Base-by-base conservation (phyloP, 495 filamentous ascomycete species). In the Penicilliopsis zonata region DNA sequence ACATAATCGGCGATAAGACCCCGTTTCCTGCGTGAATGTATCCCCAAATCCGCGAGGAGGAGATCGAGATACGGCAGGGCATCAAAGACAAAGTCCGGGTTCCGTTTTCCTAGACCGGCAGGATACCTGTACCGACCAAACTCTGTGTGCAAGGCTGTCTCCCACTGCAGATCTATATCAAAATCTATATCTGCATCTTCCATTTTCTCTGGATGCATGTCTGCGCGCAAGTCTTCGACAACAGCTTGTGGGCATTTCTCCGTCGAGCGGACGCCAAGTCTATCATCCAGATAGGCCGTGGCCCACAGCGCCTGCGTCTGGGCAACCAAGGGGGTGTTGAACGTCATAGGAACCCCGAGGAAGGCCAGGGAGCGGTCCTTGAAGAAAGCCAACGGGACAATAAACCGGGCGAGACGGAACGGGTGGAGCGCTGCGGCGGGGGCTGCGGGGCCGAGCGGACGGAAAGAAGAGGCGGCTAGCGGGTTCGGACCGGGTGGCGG, bases 11-110 rank as follows among this genome's bases (percentile, higher is more conserved):
- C 56, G 18, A 68, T 44, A 50, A 62, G 18, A 7, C 52, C 50
- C 2, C 42, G 30, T 41, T 75, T 76, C 15, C 71, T 46, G 31
- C 41, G 40, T 3, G 30, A 30, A 4, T 47, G 25, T 17, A 80
- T 44, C 9, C 81, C 81, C 30, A 90, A 35, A 45, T 88, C 82
- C 1, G 53, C 45, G 33, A 84, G 44, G 53, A 87, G 40, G 40
- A 83, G 38, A 53, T 88, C 84, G 3, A 86, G 47, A 44, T 87
- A 92, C n/a, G 83, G 77, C 26, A 86, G 40, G 2, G 65, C 69
- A 49, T 90, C 82, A 44, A 85, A 86, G 30, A 80, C 74, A 35
- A 84, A 72, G 43, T 84, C 80, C 0, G 78, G 77, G 36, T 72
- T 73, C 35, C 70, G 64, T 13, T 52, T 52, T 0, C 78, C 80